These are phyloP conservation scores for Neurospora pannonica DNA, from an alignment of 495 filamentous ascomycete species.

Conservation along the genomic window DNA sequence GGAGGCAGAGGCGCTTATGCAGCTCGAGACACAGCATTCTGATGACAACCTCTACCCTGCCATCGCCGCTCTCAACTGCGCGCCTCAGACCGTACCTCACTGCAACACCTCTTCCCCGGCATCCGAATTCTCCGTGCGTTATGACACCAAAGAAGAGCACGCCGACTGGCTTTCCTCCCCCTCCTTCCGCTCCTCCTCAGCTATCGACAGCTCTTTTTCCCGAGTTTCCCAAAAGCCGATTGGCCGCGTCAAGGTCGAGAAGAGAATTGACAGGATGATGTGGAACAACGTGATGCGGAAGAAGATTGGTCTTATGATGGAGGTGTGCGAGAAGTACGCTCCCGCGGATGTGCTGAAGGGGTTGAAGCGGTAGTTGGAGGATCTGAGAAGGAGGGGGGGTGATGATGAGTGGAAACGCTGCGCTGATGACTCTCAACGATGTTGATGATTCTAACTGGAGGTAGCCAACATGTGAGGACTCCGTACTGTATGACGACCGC, in stretches of 20 bases:
- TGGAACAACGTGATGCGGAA: background rate
- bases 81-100: background rate
- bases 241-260: background rate
- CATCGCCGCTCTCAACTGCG: background rate
- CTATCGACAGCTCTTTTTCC: fast-evolving
- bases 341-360: background rate
- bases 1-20: background rate
- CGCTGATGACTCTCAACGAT: no score
- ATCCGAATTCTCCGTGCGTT: background rate
- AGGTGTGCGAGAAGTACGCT: background rate
- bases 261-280: background rate
- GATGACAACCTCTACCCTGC: background rate
- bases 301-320: background rate
- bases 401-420: no score
- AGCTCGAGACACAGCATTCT: background rate
- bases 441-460: no score
- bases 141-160: background rate
- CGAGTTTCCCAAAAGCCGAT: background rate
- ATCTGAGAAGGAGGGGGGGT: no score
- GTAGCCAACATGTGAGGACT: no score
- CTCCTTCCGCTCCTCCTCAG: background rate
- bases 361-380: background rate
- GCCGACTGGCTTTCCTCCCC: background rate
- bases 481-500: no score
- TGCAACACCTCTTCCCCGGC: no score